Percentiles rank a stretch among this genome's conserved stretches.
These are phyloP conservation scores for Dissophora globulifera DNA, from an alignment of 192 early-diverging fungal species.

Conservation along the genomic window DNA sequence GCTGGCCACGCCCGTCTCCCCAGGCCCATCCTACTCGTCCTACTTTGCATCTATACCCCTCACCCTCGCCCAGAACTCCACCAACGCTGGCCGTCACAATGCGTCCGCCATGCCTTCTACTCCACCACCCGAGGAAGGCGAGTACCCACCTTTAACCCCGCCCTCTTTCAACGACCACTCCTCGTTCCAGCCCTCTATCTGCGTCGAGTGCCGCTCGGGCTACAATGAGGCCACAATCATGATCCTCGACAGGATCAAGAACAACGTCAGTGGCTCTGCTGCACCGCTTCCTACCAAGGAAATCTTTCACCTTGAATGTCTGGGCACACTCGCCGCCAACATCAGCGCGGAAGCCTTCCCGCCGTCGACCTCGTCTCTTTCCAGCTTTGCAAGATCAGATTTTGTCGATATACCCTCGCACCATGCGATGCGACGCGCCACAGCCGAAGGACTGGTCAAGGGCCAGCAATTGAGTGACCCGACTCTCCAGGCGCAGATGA, in stretches of 20 bases:
- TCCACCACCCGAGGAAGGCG: slow-evolving; percentile 35
- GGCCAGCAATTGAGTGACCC: slow-evolving; percentile 7
- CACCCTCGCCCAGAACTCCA: neutral
- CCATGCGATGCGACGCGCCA: slow-evolving; percentile 25
- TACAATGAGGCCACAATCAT: slow-evolving; percentile 24
- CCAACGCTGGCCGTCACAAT: neutral
- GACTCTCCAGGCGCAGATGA: slow-evolving; percentile 23
- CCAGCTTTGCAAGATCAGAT: slow-evolving; percentile 20
- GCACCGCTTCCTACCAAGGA: slow-evolving; percentile 29
- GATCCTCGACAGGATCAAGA: slow-evolving; percentile 37
- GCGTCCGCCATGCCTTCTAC: slow-evolving; percentile 41
- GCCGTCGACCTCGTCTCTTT: slow-evolving; percentile 36
- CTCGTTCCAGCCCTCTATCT: slow-evolving; percentile 40
- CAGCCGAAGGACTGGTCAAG: slow-evolving; percentile 14
- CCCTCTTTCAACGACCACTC: slow-evolving; percentile 31
- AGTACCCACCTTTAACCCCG: slow-evolving; percentile 45
- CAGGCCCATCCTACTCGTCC: slow-evolving; percentile 26
- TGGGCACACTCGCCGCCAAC: slow-evolving; percentile 15
- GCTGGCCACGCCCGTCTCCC: slow-evolving; percentile 38
- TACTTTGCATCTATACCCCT: slow-evolving; percentile 49
- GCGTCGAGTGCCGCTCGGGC: slow-evolving; percentile 35
- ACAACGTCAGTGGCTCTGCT: slow-evolving; percentile 12
- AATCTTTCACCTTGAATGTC: slow-evolving; percentile 48
- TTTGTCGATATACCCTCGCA: slow-evolving; percentile 11
- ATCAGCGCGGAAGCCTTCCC: slow-evolving; percentile 40